Conservation (phyloP, 2,329 filamentous ascomycete species). For the Cordyceps pruinosa region DNA sequence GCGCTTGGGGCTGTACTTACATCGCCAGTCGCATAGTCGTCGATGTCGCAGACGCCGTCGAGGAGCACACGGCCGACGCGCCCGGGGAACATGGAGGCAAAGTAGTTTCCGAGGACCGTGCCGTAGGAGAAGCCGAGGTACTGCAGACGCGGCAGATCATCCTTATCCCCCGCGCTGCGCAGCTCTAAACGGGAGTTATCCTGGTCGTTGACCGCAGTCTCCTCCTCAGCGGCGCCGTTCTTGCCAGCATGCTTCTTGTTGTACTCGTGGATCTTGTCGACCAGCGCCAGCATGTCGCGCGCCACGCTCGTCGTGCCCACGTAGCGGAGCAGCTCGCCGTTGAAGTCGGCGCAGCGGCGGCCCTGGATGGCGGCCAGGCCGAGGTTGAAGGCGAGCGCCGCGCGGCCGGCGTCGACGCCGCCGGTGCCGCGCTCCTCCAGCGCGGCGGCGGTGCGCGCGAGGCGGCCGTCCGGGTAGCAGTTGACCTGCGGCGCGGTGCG, state of each 20-base stretch:
- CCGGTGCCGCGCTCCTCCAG: conserved; percentile 28
- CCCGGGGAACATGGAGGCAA: conserved; percentile 30
- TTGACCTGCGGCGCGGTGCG: conserved; percentile 30
- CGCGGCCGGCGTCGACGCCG: conserved; percentile 15
- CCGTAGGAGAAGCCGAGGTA: conserved; percentile 47
- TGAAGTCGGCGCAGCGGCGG: conserved; percentile 21
- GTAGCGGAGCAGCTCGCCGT: conserved; percentile 26
- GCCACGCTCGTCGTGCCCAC: conserved; percentile 33
- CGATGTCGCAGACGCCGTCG: conserved; percentile 30
- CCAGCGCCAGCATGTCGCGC: conserved; percentile 37
- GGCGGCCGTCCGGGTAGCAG: conserved; percentile 28
- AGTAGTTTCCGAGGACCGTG: conserved; percentile 28
- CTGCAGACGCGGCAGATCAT: conserved; percentile 26
- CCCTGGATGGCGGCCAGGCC: conserved; percentile 23
- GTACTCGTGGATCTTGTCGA: conserved; percentile 34
- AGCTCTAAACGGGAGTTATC: conserved; percentile 9
- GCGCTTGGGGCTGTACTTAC: conserved; percentile 19
- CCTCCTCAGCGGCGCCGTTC: neutral
- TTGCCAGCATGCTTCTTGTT: conserved; percentile 13
- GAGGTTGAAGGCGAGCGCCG: conserved; percentile 21
- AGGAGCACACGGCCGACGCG: conserved; percentile 35
- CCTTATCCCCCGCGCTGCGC: conserved; percentile 11
- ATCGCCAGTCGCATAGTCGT: conserved; percentile 28
- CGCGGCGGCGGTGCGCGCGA: conserved; percentile 24
- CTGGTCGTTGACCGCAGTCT: neutral